phyloP scores from a whole-genome alignment of 2,329 filamentous ascomycete genomes.

The Diaporthe ampelina region DNA sequence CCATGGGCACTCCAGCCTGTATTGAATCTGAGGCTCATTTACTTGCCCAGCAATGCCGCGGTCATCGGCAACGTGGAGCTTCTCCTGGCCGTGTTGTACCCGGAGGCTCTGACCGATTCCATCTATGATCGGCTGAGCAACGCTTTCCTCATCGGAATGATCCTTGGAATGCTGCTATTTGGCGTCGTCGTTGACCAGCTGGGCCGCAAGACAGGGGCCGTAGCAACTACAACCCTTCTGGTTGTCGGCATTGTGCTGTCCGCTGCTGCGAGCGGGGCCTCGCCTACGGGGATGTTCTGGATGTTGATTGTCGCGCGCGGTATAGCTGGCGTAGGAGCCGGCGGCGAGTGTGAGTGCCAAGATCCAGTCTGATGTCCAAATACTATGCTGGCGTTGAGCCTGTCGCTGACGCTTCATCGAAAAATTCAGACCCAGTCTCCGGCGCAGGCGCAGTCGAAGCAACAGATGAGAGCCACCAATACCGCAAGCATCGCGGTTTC shows the following conservation, averaged over 20 bases:
- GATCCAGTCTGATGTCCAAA: neutral
- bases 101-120: conserved; percentile 55
- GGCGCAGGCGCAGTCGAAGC: conserved; percentile 65
- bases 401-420: neutral
- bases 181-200: conserved; percentile 59
- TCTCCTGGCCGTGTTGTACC: conserved; percentile 57
- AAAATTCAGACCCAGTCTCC: conserved; percentile 60
- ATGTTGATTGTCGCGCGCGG: conserved; percentile 62
- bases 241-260: conserved; percentile 62
- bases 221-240: conserved; percentile 52
- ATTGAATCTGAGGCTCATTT: neutral
- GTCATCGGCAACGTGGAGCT: conserved; percentile 61
- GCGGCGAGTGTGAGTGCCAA: conserved; percentile 45
- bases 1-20: too few species aligned
- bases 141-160: conserved; percentile 67
- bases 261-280: conserved; percentile 58
- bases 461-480: conserved; percentile 61
- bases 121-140: conserved; percentile 68
- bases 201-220: conserved; percentile 40
- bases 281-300: conserved; percentile 60
- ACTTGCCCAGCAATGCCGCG: conserved; percentile 53
- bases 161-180: conserved; percentile 69
- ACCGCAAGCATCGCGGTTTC: conserved; percentile 64
- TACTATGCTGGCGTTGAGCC: neutral
- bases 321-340: conserved; percentile 59